A percentile compares a stretch with the other conserved stretches of the same genome.
Conservation (phyloP, 1,284 basidiomycete species). For the Ganoderma meredithae region DNA sequence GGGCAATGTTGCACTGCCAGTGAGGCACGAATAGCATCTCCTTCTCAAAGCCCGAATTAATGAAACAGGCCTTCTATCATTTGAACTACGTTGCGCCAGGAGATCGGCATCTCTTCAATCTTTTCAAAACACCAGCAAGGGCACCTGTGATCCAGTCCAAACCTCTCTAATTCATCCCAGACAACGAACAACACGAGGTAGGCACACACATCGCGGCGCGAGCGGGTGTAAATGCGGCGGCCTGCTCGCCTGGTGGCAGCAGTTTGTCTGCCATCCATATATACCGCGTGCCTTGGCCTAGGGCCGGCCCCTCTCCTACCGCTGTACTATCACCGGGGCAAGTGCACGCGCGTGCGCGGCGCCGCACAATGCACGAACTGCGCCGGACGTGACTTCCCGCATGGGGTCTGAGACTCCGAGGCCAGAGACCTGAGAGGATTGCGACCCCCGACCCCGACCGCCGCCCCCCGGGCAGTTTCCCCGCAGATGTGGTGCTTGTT, state of each 20-base stretch:
- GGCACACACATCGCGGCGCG: not conserved
- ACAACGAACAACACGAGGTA: not conserved
- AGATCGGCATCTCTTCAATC: not conserved
- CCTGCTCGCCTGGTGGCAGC: not conserved
- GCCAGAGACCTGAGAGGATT: not conserved
- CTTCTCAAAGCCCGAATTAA: not conserved
- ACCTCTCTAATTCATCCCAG: not conserved
- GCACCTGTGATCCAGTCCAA: not conserved
- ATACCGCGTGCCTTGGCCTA: not conserved
- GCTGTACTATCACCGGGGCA: not conserved
- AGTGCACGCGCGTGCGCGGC: not conserved
- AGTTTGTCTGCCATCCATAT: not conserved
- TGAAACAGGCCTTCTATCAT: not conserved
- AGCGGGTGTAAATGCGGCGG: not conserved
- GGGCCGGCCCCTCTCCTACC: not conserved
- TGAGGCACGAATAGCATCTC: not conserved
- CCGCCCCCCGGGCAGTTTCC: not conserved
- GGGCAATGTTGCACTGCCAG: not conserved
- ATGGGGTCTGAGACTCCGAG: no score
- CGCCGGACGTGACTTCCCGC: slow-evolving; percentile 1
- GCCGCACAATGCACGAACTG: slow-evolving; percentile 5
- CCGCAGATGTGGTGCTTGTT: not conserved
- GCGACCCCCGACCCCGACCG: not conserved
- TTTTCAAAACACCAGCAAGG: not conserved
- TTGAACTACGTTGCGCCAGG: not conserved